These are phyloP conservation scores for Cyclotella choctawhatcheeana DNA, from an alignment of 108 stramenopile genomes.

Conservation along the genomic window DNA sequence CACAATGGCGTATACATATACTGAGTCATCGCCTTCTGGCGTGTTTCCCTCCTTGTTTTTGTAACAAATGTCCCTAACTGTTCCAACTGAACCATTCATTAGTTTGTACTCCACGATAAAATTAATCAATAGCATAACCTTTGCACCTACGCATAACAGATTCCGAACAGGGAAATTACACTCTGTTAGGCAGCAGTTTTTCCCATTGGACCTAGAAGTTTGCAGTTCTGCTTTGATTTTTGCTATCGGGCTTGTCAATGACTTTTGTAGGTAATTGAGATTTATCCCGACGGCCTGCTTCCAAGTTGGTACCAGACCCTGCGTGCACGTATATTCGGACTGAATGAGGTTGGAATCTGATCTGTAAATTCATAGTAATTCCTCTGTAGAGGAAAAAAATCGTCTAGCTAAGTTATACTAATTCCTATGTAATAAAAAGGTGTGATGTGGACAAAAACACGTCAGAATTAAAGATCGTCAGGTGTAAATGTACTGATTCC, in stretches of 20 bases:
- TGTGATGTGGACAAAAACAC: too few relatives aligned
- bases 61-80: slow-evolving; percentile 3
- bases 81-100: slow-evolving; percentile 21
- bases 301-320: slow-evolving; percentile 17
- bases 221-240: background rate
- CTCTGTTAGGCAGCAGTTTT: slow-evolving; percentile 15
- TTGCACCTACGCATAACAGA: slow-evolving; percentile 3
- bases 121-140: slow-evolving; percentile 19
- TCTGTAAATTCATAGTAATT: too few relatives aligned
- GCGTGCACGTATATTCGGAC: too few relatives aligned
- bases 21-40: background rate
- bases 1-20: slow-evolving; percentile 5
- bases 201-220: background rate
- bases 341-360: too few relatives aligned
- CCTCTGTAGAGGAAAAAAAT: too few relatives aligned
- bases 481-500: too few relatives aligned
- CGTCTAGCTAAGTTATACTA: too few relatives aligned
- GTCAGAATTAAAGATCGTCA: too few relatives aligned
- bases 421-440: too few relatives aligned
- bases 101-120: slow-evolving; percentile 11
- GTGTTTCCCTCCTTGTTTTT: too few relatives aligned
- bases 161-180: background rate
- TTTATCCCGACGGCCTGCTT: background rate
- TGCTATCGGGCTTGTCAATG: slow-evolving; percentile 5
- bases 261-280: background rate